Evolutionary conservation across 179 eudicot genomes (phyloP).

Genomic region (Monotropa hypopitys): DNA sequence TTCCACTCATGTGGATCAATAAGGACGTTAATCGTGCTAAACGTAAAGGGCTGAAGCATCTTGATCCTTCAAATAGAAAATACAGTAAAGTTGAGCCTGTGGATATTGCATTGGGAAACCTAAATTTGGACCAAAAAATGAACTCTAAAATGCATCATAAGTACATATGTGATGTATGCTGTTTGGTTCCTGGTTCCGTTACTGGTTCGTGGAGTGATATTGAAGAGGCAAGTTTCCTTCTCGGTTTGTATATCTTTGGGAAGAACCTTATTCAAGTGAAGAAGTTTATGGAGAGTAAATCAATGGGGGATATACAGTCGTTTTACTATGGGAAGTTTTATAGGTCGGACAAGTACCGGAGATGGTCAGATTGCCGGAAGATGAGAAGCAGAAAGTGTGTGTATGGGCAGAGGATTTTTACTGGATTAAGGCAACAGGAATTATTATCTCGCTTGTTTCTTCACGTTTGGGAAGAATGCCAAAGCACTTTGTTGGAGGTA

Average conservation of each 20-base stretch:
- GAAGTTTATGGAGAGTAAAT: slow-evolving; percentile 47
- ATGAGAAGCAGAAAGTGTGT: slow-evolving; percentile 41
- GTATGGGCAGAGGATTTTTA: slow-evolving; percentile 41
- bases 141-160: background rate
- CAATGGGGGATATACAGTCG: slow-evolving; percentile 35
- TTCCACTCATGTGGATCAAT: slow-evolving; percentile 44
- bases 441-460: slow-evolving; percentile 44
- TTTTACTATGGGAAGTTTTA: slow-evolving; percentile 62
- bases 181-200: slow-evolving; percentile 38
- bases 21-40: slow-evolving; percentile 13
- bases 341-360: slow-evolving; percentile 30
- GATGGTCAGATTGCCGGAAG: slow-evolving; percentile 61
- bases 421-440: slow-evolving; percentile 52
- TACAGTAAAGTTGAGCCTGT: slow-evolving; percentile 2
- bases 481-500: slow-evolving; percentile 26
- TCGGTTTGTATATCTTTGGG: slow-evolving; percentile 64
- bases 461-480: slow-evolving; percentile 40
- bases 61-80: slow-evolving; percentile 1
- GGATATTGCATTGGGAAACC: slow-evolving; percentile 1
- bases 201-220: slow-evolving; percentile 44
- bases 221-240: slow-evolving; percentile 50
- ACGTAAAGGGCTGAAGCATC: slow-evolving; percentile 13
- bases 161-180: slow-evolving; percentile 4
- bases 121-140: background rate
- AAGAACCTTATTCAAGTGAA: slow-evolving; percentile 50